Evolutionary conservation across 179 eudicot genomes (phyloP), one percentile per base, ranked within the genome.

Genomic region (Amaranthus tricolor): DNA sequence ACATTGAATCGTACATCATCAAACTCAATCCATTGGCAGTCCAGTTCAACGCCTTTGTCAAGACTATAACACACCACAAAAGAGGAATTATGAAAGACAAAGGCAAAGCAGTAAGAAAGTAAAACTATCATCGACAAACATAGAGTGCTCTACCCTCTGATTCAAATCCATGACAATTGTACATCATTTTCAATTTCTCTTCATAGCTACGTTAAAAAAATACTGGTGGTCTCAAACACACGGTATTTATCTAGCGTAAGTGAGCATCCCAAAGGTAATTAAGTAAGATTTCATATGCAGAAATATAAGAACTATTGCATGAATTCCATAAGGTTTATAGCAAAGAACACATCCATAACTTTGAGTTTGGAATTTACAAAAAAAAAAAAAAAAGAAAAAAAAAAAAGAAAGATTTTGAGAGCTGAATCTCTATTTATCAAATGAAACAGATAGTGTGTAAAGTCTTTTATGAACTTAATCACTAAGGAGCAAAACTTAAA

Each of bases 1-100:
- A 88, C 81, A 78, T 95, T 97, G 77, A 85, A 95, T 55, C 97
- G 93, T 65, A 95, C 89, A 73, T 95, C 99, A 80, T 88, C 93
- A 81, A 95, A 95, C 83, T 95, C 99, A 78, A 88, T 83, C 97
- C 97, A 95, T 54, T 90, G 91, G 85, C 87, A 87, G 64, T 95
- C 97, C 83, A 90, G 74, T 78, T 93, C 99, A 71, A 91, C 92
- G 77, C 97, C 99, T 76, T 89, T 95, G 70, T 89, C 99, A 77
- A 89, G 85, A 79, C 99, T 95, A 81, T 77, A 88, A 73, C 76
- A 67, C 73, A 85, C 40, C 74, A 82, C 53, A 24, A 45, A 48
- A 43, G 52, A 58, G 63, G 48, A 14, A 59, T 76, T 60, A 58
- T 51, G 21, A 62, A 16, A 64, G 58, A 48, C 50, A 31, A 49